A percentile compares a stretch with the other conserved stretches of the same genome.
Conservation (phyloP, 2,329 filamentous ascomycete species). For the Venturia nashicola region DNA sequence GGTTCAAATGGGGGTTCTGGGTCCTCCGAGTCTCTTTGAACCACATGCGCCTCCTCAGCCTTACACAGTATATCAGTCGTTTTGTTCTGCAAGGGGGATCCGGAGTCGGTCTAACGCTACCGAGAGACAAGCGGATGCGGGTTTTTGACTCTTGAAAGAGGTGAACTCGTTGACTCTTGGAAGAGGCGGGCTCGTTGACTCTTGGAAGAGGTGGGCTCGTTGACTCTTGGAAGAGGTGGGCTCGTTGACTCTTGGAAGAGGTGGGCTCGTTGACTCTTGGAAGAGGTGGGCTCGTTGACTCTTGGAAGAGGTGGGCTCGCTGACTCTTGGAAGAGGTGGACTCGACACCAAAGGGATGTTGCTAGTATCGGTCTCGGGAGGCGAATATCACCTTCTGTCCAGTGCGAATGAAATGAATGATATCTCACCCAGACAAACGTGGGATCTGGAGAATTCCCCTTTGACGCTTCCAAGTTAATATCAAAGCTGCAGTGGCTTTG, state of each 20-base stretch:
- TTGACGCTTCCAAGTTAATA: too few species aligned
- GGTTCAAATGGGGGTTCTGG: background rate
- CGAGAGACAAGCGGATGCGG: background rate
- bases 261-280: background rate
- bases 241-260: background rate
- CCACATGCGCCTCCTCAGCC: background rate
- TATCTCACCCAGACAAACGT: too few species aligned
- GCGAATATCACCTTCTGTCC: too few species aligned
- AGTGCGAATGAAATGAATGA: too few species aligned
- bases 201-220: background rate
- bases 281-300: background rate
- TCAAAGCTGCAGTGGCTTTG: too few species aligned
- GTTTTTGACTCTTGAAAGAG: background rate
- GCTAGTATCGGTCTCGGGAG: too few species aligned
- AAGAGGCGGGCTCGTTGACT: too few species aligned
- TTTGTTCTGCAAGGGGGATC: background rate
- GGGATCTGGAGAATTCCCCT: too few species aligned
- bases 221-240: background rate
- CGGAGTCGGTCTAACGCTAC: background rate
- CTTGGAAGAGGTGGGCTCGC: background rate
- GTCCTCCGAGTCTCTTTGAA: background rate
- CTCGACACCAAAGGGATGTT: too few species aligned
- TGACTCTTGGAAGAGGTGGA: too few species aligned
- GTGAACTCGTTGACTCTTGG: too few species aligned
- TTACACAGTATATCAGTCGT: background rate